Evolutionary conservation across 1,284 basidiomycete genomes (phyloP).

Genomic region (Trametes pubescens): DNA sequence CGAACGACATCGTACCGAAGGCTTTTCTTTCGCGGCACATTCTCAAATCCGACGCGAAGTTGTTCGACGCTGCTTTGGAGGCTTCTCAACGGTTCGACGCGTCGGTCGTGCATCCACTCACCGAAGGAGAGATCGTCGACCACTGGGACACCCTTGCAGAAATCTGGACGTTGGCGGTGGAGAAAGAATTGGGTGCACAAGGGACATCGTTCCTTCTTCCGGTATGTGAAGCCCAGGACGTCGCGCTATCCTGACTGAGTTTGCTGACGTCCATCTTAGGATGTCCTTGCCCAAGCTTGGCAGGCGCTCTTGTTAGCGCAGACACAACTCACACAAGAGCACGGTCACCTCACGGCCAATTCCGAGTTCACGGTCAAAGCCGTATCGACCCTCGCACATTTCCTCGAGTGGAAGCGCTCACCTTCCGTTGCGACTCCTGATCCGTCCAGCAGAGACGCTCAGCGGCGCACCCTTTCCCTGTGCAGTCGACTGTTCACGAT

Average conservation of each 20-base stretch:
- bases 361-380: conserved; percentile 42
- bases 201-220: conserved; percentile 24
- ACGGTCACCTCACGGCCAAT: conserved; percentile 45
- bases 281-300: conserved; percentile 54
- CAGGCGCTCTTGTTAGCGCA: conserved; percentile 59
- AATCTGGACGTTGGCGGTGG: conserved; percentile 48
- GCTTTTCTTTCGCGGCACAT: conserved; percentile 44
- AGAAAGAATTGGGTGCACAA: conserved; percentile 20
- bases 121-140: conserved; percentile 52
- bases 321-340: conserved; percentile 51
- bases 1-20: conserved; percentile 30
- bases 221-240: conserved; percentile 34
- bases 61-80: conserved; percentile 34
- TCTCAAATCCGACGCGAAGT: conserved; percentile 32
- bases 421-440: neutral
- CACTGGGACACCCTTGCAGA: conserved; percentile 54
- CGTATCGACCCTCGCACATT: conserved; percentile 35
- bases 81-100: conserved; percentile 39
- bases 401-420: conserved; percentile 32
- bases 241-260: neutral
- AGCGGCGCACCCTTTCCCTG: conserved; percentile 46
- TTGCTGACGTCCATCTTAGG: conserved; percentile 40
- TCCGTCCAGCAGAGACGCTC: conserved; percentile 30
- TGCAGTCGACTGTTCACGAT: conserved; percentile 57
- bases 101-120: conserved; percentile 46